Conservation (phyloP, 768 basidiomycete genomes). For the Asterophora parasitica region DNA sequence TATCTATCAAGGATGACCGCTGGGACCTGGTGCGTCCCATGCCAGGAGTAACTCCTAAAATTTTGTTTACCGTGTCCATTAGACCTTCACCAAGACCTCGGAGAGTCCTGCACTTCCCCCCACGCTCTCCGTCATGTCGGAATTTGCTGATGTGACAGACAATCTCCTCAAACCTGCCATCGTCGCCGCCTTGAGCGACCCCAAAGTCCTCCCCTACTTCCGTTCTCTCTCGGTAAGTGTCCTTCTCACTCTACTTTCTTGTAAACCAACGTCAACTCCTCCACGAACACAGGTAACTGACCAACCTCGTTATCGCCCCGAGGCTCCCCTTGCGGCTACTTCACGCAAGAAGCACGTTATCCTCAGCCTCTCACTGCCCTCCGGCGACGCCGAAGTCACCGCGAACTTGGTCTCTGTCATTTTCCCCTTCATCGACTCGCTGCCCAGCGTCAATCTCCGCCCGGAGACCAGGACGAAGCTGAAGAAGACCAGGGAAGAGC, state of each 20-base stretch:
- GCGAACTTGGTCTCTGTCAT: constrained; percentile 56
- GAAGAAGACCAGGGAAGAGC: constrained; percentile 64
- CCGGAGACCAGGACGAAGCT: constrained; percentile 83
- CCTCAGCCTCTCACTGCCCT: constrained; percentile 56
- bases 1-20: constrained; percentile 59
- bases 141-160: constrained; percentile 84
- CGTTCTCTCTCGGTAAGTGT: constrained; percentile 73
- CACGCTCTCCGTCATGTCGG: constrained; percentile 73
- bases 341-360: constrained; percentile 71
- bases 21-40: constrained; percentile 82
- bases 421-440: constrained; percentile 73
- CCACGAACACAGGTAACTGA: constrained; percentile 60
- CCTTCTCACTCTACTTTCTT: not conserved
- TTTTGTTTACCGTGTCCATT: not conserved
- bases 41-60: not conserved
- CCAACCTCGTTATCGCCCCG: constrained; percentile 72
- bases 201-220: constrained; percentile 69
- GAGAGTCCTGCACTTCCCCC: constrained; percentile 61
- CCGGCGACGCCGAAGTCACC: constrained; percentile 44
- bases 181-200: constrained; percentile 53
- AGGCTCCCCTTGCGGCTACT: constrained; percentile 40
- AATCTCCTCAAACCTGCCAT: constrained; percentile 63
- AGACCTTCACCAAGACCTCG: constrained; percentile 76
- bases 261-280: constrained; percentile 4
- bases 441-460: constrained; percentile 56